Base-by-base conservation (phyloP, 495 filamentous ascomycete species). In the Amorphotheca resinae region DNA sequence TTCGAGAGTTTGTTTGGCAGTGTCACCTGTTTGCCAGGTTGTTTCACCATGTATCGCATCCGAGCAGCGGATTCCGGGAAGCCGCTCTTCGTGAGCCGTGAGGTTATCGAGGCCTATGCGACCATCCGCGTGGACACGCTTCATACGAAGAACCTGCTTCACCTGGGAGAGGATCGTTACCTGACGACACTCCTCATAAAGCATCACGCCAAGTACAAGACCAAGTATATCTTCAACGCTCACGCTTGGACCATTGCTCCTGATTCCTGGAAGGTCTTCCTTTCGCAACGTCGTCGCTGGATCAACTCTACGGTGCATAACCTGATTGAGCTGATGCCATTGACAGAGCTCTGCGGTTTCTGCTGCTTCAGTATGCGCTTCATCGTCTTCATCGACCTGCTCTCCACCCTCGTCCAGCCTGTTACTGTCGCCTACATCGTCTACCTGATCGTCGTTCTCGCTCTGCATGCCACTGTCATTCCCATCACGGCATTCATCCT, bases 321-420 rank as follows among this genome's bases (percentile, higher is more conserved):
- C 60, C 70, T 99, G 49, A 82, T 91, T 50, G 91, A 99, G 58
- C 77, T 99, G 38, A 87, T 96, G 53, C 87, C 87, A 4, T 64
- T 99, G 59, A 75, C 82, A 39, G 83, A 96, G 58, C 77, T 99
- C 22, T 99, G 91, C 64, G 91, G 91, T 60, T 99, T 99, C 76
- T 99, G 91, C 70, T 96, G 93, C 64, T 99, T 99, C 71, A 87
- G 82, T 61, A 99, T 99, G 91, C 77, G 91, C 52, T 99, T 99
- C 65, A 70, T 99, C 46, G 89, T 99, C 50, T 93, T 99, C 55
- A 61, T 96, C 44, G 91, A 99, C 59, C 70, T 99, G 33, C 67
- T 99, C 42, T 85, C 81, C 42, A 99, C 91, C 22, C 62, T 96
- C 44, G 79, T 96, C 38, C 85, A 89, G 57, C 91, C 91, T 2